Evolutionary conservation across 1,284 basidiomycete species (phyloP), one percentile per base, ranked within the genome.

Genomic region (Vanrija pseudolonga): DNA sequence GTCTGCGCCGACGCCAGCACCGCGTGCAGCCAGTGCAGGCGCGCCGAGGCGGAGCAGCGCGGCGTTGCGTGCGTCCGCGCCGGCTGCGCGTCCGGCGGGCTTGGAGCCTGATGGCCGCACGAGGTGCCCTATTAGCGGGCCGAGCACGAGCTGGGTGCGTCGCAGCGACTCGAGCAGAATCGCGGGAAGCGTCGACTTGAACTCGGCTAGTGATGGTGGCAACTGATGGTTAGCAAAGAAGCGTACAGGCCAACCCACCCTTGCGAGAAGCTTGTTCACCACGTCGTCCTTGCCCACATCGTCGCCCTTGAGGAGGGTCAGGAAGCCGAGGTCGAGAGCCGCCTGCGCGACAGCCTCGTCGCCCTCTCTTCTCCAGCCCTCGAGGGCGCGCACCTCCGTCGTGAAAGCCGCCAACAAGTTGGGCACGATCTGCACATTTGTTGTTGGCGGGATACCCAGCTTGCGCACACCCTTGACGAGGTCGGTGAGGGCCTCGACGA

Each of bases 21-120:
- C 51, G 23, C 59, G 43, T 11, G 41, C 32, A 14, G 44, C 55
- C 15, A 56, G 52, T 1, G 55, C 55, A 0, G 67, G 67, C 26
- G 61, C 54, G 12, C 74, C 75, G 42, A 76, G 66, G 8, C 66
- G 59, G 17, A 77, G 50, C 3, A 74, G 58, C 15, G 64, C 54
- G 1, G 68, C 63, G 37, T 65, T 65, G 11, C 68, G 62, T 17
- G 51, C 47, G 11, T 63, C 58, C 12, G 47, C 43, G 4, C 24
- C 40, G 2, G 53, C 45, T 12, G 42, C 52, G 14, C 32, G 32
- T 9, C 32, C 32, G 32, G 14, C 12, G 32, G 32, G 32, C 8
- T 32, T 32, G 32, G 32, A 9, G 12, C 32, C 32, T 32, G 32
- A 14, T 32, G 32, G 32, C 32, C 32, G 32, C 32, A 12, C 32